phyloP scores from a whole-genome alignment of 2,329 filamentous ascomycete species.

The Rhynchosporium secalis region DNA sequence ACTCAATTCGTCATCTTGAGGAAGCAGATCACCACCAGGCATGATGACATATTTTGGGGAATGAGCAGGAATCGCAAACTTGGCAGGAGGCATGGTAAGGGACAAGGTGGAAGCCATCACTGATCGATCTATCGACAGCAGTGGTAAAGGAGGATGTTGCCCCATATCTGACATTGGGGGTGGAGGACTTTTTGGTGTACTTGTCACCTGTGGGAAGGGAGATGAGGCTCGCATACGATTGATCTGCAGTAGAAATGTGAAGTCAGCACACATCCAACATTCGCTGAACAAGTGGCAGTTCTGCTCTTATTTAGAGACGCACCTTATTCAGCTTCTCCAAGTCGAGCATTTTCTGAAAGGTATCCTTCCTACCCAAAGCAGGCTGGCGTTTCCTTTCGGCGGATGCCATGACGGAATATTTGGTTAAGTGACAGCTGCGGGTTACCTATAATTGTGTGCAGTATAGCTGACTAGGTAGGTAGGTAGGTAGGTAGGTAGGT shows the following conservation, averaged over 20 bases:
- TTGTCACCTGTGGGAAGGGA: constrained; percentile 18
- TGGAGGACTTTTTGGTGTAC: constrained; percentile 18
- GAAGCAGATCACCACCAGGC: constrained; percentile 23
- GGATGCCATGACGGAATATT: constrained; percentile 21
- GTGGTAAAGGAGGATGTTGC: constrained; percentile 16
- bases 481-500: not conserved
- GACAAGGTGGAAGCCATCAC: constrained; percentile 32
- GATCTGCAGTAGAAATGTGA: constrained; percentile 40
- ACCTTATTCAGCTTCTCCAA: constrained; percentile 60
- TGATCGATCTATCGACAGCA: constrained; percentile 25
- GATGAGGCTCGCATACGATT: constrained; percentile 41
- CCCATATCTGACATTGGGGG: constrained; percentile 21
- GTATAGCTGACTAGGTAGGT: not conserved
- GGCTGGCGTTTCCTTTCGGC: constrained; percentile 23
- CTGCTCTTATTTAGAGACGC: constrained; percentile 36
- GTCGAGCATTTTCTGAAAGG: constrained; percentile 58
- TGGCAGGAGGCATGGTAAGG: constrained; percentile 24
- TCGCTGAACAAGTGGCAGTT: constrained; percentile 27
- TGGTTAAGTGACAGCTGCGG: constrained; percentile 3
- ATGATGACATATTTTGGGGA: constrained; percentile 28
- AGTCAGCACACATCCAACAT: constrained; percentile 36
- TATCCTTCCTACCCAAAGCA: constrained; percentile 27
- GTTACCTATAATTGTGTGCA: constrained; percentile 6
- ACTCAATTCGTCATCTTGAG: constrained; percentile 20
- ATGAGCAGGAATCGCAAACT: constrained; percentile 14